These are phyloP conservation scores for Cajanus cajan DNA, from an alignment of 306 rosid species.

Conservation along the genomic window DNA sequence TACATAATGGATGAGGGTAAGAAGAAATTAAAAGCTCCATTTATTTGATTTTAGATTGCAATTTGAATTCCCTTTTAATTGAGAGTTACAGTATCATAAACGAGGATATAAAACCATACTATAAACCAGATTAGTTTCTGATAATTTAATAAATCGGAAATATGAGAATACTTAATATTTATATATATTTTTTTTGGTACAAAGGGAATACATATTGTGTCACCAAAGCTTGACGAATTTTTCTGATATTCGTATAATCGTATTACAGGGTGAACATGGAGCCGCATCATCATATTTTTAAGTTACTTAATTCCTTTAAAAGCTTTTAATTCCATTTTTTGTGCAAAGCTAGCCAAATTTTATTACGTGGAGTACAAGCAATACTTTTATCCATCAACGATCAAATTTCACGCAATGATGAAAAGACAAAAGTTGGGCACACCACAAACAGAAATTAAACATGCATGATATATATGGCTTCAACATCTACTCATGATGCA, in stretches of 20 bases:
- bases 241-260: neutral
- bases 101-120: too few species aligned
- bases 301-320: neutral
- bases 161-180: too few species aligned
- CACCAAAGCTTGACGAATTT: neutral
- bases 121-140: too few species aligned
- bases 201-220: neutral
- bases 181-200: neutral
- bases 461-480: too few species aligned
- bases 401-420: neutral
- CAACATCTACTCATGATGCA: too few species aligned
- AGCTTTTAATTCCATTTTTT: too few species aligned
- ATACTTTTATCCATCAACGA: neutral
- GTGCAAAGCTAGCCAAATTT: too few species aligned
- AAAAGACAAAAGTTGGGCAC: neutral
- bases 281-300: neutral
- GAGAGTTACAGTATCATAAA: too few species aligned
- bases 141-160: too few species aligned
- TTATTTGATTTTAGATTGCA: neutral
- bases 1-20: too few species aligned
- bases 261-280: neutral
- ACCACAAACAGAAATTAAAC: neutral
- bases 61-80: neutral
- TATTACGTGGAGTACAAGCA: neutral
- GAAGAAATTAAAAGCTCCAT: too few species aligned